These are phyloP conservation scores for bread wheat (Triticum aestivum) DNA, from an alignment of 176 grass and related monocot species.

Conservation along the genomic window DNA sequence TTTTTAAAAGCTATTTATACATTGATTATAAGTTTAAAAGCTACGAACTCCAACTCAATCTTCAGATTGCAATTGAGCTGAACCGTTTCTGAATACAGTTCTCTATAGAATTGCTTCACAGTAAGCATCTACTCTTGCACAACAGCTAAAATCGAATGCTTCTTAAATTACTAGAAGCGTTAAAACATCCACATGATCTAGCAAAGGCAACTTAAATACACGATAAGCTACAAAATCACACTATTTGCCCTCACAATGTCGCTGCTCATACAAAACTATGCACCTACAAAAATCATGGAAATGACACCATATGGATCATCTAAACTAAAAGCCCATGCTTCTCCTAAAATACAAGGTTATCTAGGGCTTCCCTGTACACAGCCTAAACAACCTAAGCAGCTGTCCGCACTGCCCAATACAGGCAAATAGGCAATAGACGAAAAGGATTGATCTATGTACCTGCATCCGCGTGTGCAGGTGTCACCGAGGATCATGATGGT, in stretches of 20 bases:
- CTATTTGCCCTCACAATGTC: neutral
- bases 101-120: neutral
- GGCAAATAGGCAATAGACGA: neutral
- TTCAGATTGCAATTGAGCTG: neutral
- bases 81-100: neutral
- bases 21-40: neutral
- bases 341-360: neutral
- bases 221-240: neutral
- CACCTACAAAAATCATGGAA: neutral
- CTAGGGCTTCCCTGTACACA: neutral
- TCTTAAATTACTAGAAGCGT: neutral
- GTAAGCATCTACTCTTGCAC: neutral
- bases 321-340: neutral
- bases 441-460: conserved; percentile 34
- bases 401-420: neutral
- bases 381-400: neutral
- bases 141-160: neutral
- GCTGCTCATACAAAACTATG: neutral
- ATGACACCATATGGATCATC: neutral
- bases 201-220: neutral
- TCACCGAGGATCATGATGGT: conserved; percentile 99
- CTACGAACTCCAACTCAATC: neutral
- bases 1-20: neutral
- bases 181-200: conserved; percentile 5
- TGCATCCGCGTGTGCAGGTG: conserved; percentile 92